These are phyloP conservation scores for Oryza glumipatula DNA, from an alignment of 176 grass and related monocot species.

Conservation along the genomic window DNA sequence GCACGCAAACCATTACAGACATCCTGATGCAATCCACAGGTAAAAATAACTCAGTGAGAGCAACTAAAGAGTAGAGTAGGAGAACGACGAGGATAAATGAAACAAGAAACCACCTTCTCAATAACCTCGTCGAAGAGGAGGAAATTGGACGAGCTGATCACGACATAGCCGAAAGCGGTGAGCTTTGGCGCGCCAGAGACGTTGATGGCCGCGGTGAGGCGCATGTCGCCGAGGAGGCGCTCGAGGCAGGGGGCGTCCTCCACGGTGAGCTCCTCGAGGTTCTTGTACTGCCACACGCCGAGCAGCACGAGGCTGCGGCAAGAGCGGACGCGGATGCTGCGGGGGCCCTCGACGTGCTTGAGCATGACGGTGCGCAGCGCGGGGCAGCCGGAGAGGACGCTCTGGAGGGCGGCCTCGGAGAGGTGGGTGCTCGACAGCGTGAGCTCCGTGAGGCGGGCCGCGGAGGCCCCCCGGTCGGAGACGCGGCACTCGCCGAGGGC, in stretches of 20 bases:
- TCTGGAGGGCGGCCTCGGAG: constrained; percentile 26
- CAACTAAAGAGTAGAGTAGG: neutral
- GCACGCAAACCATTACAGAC: constrained; percentile 18
- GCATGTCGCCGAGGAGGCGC: constrained; percentile 36
- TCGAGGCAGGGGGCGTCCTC: constrained; percentile 39
- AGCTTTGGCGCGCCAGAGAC: constrained; percentile 6
- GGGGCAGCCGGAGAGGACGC: constrained; percentile 38
- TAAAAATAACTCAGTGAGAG: neutral
- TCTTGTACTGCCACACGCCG: constrained; percentile 42
- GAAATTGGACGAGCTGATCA: neutral
- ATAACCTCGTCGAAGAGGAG: neutral
- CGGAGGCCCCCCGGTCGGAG: constrained; percentile 32
- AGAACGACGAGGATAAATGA: neutral
- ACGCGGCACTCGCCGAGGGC: constrained; percentile 36
- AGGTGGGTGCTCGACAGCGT: constrained; percentile 12
- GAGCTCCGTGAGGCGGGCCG: constrained; percentile 38
- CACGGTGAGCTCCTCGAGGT: constrained; percentile 41
- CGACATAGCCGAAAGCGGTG: constrained; percentile 42
- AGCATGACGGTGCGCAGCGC: constrained; percentile 39
- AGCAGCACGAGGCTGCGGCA: constrained; percentile 37
- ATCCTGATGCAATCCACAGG: constrained; percentile 15
- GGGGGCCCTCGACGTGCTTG: constrained; percentile 40
- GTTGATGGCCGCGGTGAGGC: constrained; percentile 26
- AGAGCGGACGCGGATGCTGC: constrained; percentile 30
- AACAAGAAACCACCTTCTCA: neutral